Evolutionary conservation across 106 monocot genomes (phyloP), one percentile per base, ranked within the genome.

Genomic region (Dendrobium nobile): DNA sequence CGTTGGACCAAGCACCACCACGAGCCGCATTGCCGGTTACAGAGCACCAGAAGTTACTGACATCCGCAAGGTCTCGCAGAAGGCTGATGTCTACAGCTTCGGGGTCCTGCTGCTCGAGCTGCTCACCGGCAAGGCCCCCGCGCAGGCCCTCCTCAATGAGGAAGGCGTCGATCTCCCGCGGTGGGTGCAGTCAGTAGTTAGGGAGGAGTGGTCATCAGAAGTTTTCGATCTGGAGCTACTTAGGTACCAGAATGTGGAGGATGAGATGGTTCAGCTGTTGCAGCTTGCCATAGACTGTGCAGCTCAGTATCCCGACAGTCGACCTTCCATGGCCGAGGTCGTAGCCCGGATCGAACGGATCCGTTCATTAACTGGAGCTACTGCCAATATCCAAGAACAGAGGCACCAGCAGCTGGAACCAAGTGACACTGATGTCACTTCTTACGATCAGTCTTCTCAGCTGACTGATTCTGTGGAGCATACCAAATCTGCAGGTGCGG

Each of bases 211-310:
- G 96, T 89, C 86, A 0, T 54, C 92, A 0, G 93, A 96, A 81
- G 93, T 96, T 41, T 96, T 96, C 40, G 96, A 96, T 77, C 41
- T 82, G 13, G 90, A 85, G 78, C 85, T 96, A 22, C 47, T 89
- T 28, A 84, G 89, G 79, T 77, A 87, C 28, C 85, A 86, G 73
- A 85, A 80, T 27, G 87, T 81, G 1, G 93, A 92, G 84, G 88
- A 88, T 43, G 92, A 93, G 58, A 93, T 93, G 93, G 84, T 92
- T 78, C 87, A 85, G 84, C 82, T 96, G 19, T 72, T 96, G 83
- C 91, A 92, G 84, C 87, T 96, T 41, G 93, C 93, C 0, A 80
- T 92, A 5, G 93, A 93, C 43, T 96, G 96, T 54, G 67, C 88
- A 4, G 85, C 81, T 0, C 85, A 85, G 75, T 85, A 84, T 55